A percentile compares a stretch with the other conserved stretches of the same genome.
Evolutionary conservation across 306 rosid species (phyloP).

Genomic region (Oemleria cerasiformis): DNA sequence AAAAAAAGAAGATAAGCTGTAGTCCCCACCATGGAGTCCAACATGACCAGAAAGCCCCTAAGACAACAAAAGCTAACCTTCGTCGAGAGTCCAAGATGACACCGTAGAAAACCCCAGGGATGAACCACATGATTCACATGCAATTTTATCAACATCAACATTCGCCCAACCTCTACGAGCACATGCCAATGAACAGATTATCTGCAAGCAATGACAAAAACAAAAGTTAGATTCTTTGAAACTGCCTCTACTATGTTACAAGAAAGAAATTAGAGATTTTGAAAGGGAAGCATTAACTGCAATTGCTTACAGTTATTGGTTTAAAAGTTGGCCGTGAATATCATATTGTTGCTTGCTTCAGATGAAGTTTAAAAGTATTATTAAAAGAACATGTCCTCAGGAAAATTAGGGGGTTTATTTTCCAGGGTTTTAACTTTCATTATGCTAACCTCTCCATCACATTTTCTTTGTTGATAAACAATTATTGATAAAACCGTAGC

Average conservation of each 20-base stretch:
- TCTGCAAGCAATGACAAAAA: constrained; percentile 44
- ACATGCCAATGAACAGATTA: constrained; percentile 71
- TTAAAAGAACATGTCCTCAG: too few species aligned
- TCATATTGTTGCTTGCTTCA: not conserved
- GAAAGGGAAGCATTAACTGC: not conserved
- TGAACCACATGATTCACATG: constrained; percentile 79
- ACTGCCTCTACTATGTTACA: not conserved
- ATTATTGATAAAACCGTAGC: too few species aligned
- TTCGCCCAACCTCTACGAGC: constrained; percentile 93
- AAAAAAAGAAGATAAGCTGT: not conserved
- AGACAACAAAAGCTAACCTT: constrained; percentile 62
- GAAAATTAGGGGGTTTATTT: too few species aligned
- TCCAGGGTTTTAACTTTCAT: too few species aligned
- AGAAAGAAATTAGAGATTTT: not conserved
- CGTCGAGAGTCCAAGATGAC: constrained; percentile 62
- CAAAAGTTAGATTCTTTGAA: constrained; percentile 26
- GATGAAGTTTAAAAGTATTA: too few species aligned
- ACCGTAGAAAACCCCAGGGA: constrained; percentile 50
- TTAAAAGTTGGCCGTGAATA: too few species aligned
- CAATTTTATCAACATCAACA: constrained; percentile 79
- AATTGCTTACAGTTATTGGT: not conserved
- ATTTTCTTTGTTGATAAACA: too few species aligned
- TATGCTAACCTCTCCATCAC: too few species aligned
- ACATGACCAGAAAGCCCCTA: not conserved
- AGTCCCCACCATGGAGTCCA: not conserved